Conservation (phyloP, 2,329 filamentous ascomycete genomes). For the Chaetomium sp. region DNA sequence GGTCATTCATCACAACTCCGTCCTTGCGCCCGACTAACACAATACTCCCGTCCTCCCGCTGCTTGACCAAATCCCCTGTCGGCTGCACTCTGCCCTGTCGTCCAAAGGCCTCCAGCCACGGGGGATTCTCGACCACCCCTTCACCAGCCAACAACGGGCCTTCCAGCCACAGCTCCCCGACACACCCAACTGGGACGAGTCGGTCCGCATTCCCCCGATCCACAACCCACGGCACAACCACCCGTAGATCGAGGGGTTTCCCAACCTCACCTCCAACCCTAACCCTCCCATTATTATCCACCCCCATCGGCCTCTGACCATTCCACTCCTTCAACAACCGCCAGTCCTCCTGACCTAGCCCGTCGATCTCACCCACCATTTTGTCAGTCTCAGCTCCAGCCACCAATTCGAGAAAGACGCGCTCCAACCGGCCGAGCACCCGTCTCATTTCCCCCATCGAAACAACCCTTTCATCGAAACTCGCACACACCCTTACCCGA, state of each 20-base stretch:
- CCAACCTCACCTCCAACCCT: constrained; percentile 4
- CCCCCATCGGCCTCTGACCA: constrained; percentile 28
- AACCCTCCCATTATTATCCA: no score
- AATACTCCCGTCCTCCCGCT: constrained; percentile 24
- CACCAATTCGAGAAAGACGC: constrained; percentile 13
- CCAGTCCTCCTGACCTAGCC: no score
- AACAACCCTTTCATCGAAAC: constrained; percentile 31
- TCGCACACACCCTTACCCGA: constrained; percentile 36
- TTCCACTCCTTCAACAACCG: constrained; percentile 28
- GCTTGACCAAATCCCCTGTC: constrained; percentile 27
- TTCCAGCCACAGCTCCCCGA: constrained; percentile 37
- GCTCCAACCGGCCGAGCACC: constrained; percentile 26
- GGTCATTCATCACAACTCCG: constrained; percentile 32
- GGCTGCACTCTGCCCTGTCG: constrained; percentile 25
- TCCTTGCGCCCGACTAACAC: constrained; percentile 27
- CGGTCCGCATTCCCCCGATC: constrained; percentile 28
- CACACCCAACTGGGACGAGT: constrained; percentile 36
- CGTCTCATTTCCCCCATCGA: constrained; percentile 9
- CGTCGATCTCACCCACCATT: no score
- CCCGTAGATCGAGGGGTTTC: constrained; percentile 29
- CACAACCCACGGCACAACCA: constrained; percentile 29
- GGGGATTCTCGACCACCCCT: constrained; percentile 24
- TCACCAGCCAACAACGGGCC: constrained; percentile 28
- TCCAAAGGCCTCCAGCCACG: constrained; percentile 28
- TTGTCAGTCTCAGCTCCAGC: no score